phyloP scores from a whole-genome alignment of 2,329 filamentous ascomycete genomes.

The Endoconidiophora laricicola region DNA sequence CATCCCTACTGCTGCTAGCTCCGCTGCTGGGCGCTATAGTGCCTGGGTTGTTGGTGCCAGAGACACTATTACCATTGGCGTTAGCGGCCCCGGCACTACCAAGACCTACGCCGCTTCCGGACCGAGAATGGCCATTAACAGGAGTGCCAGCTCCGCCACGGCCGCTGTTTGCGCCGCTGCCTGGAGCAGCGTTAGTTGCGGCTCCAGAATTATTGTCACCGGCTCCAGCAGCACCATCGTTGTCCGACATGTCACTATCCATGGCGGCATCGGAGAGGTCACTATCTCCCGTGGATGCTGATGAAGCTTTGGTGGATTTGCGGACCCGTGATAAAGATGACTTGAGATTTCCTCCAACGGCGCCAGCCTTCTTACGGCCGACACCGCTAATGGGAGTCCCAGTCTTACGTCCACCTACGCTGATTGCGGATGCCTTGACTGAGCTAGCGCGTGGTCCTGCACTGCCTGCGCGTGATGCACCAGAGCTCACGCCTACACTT shows the following conservation, averaged over 20 bases:
- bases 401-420: constrained; percentile 27
- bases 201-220: background rate
- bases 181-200: constrained; percentile 33
- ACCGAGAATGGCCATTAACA: background rate
- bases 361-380: constrained; percentile 31
- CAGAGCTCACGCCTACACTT: constrained; percentile 15
- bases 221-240: constrained; percentile 16
- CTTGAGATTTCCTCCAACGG: constrained; percentile 26
- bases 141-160: constrained; percentile 16
- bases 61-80: background rate
- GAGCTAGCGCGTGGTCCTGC: constrained; percentile 37
- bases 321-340: constrained; percentile 48
- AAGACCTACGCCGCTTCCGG: background rate
- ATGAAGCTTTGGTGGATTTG: constrained; percentile 41
- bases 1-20: constrained; percentile 3
- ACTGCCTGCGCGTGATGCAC: constrained; percentile 35
- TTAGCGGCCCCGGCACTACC: background rate
- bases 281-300: constrained; percentile 45
- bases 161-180: constrained; percentile 20
- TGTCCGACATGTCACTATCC: constrained; percentile 34
- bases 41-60: background rate
- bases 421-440: constrained; percentile 27
- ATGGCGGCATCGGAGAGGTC: constrained; percentile 48
- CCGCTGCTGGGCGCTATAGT: constrained; percentile 14
- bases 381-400: constrained; percentile 26